These are phyloP conservation scores for Henckelia pumila DNA, from an alignment of 257 asterid species.

Conservation along the genomic window DNA sequence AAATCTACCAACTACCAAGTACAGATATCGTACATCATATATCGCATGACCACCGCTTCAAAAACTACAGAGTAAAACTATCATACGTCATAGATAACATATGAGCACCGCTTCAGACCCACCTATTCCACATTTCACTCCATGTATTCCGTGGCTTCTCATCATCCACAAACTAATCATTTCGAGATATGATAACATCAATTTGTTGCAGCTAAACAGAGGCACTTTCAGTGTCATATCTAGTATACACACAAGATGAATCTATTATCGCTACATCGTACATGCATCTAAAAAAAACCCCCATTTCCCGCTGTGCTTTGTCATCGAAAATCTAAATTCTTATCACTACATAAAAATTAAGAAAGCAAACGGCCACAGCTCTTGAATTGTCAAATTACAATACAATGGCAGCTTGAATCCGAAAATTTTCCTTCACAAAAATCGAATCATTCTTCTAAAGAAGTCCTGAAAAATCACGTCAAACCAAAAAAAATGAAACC, in stretches of 20 bases:
- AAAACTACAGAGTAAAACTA: not conserved
- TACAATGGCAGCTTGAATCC: not conserved
- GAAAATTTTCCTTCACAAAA: not conserved
- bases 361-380: constrained; percentile 41
- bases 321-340: not conserved
- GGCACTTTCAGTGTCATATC: not conserved
- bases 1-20: not conserved
- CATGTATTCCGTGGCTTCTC: not conserved
- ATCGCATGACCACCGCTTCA: not conserved
- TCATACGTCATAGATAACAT: not conserved
- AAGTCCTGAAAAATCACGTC: constrained; percentile 3
- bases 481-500: constrained; percentile 52
- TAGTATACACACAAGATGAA: not conserved
- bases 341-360: not conserved
- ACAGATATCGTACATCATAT: not conserved
- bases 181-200: not conserved
- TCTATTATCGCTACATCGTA: not conserved
- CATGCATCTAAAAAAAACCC: not conserved
- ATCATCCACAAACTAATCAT: not conserved
- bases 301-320: not conserved
- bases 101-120: not conserved
- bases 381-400: constrained; percentile 24
- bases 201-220: not conserved
- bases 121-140: not conserved
- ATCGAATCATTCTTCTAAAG: not conserved